These are phyloP conservation scores for Citrus maxima DNA, from an alignment of 345 rosid species.

Conservation along the genomic window DNA sequence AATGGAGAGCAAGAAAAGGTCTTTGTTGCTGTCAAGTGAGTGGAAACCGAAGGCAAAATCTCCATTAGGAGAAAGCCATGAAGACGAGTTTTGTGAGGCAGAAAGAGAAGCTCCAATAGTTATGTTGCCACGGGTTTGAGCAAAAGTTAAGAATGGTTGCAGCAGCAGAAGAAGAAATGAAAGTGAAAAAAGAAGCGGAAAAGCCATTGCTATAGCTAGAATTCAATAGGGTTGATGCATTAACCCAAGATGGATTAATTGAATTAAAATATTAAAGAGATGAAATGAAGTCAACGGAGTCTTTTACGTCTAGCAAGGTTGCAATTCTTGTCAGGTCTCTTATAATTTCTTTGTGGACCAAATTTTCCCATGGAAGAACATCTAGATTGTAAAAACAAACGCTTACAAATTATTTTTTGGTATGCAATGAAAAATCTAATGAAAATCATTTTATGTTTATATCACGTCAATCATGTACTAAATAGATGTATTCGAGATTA, in stretches of 20 bases:
- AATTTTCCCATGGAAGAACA: background rate
- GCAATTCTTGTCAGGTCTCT: background rate
- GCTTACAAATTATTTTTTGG: background rate
- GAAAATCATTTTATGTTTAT: too few species aligned
- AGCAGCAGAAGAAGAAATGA: background rate
- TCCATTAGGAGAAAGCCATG: conserved; percentile 28
- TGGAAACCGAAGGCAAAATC: conserved; percentile 33
- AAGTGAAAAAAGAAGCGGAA: background rate
- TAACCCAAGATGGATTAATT: background rate
- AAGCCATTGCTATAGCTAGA: background rate
- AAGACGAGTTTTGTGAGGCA: background rate
- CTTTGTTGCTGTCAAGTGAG: background rate
- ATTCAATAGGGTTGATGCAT: background rate
- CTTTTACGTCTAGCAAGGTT: too few species aligned
- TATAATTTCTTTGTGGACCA: background rate
- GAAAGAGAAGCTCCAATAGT: background rate
- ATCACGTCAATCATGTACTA: too few species aligned
- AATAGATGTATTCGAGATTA: too few species aligned
- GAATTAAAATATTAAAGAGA: background rate
- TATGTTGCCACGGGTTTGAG: background rate
- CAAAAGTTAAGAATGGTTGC: background rate
- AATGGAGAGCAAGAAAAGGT: conserved; percentile 27
- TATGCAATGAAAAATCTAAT: too few species aligned
- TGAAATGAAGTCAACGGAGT: background rate
- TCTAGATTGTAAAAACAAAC: background rate